Evolutionary conservation across 1,284 basidiomycete genomes (phyloP).

Genomic region (Testicularia cyperi): DNA sequence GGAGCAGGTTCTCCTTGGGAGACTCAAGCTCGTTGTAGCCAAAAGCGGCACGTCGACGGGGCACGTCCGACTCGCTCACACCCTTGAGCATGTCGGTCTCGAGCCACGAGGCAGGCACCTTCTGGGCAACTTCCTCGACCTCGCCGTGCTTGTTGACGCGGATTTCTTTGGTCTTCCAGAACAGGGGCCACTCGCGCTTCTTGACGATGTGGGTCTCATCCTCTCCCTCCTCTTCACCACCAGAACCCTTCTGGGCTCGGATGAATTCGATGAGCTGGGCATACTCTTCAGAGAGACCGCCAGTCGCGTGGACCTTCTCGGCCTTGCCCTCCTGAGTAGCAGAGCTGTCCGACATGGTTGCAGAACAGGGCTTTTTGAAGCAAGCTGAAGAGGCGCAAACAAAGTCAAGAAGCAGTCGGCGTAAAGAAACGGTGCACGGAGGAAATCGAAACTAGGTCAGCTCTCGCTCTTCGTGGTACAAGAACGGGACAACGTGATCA

Average conservation of each 20-base stretch:
- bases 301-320: constrained; percentile 33
- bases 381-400: not conserved
- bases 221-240: constrained; percentile 43
- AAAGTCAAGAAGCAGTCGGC: not conserved
- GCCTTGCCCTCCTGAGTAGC: constrained; percentile 43
- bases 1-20: constrained; percentile 62
- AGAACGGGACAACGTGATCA: no score
- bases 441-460: no score
- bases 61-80: constrained; percentile 62
- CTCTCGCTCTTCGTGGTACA: no score
- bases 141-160: constrained; percentile 60
- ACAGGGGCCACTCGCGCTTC: constrained; percentile 52
- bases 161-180: constrained; percentile 57
- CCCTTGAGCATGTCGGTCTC: constrained; percentile 64
- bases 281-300: constrained; percentile 54
- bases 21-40: constrained; percentile 62
- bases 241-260: constrained; percentile 45
- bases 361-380: no score
- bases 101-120: constrained; percentile 61
- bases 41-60: constrained; percentile 56
- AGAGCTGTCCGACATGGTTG: constrained; percentile 43
- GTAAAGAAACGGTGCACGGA: not conserved
- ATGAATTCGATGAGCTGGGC: constrained; percentile 55
- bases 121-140: constrained; percentile 53
- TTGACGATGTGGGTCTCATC: constrained; percentile 52